Percentiles rank a stretch among this genome's conserved stretches.
These are phyloP conservation scores for Fraxinus platypoda DNA, from an alignment of 305 asterid species.

Conservation along the genomic window DNA sequence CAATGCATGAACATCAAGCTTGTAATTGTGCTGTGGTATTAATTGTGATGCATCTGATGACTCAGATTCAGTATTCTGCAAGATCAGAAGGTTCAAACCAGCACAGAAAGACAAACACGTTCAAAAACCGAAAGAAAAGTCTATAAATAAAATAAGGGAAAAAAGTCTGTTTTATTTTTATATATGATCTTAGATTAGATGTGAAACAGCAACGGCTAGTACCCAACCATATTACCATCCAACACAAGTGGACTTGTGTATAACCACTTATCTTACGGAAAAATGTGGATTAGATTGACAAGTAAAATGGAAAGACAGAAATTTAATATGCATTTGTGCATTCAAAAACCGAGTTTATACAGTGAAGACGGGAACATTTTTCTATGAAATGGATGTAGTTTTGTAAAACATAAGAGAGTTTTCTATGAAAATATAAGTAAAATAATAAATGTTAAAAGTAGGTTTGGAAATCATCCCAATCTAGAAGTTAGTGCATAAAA, in stretches of 20 bases:
- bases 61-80: constrained; percentile 66
- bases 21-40: constrained; percentile 94
- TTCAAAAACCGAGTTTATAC: neutral
- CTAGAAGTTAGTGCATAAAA: neutral
- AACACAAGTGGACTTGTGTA: neutral
- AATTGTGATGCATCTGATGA: constrained; percentile 77
- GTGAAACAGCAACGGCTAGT: neutral
- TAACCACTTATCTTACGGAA: neutral
- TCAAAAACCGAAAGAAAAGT: neutral
- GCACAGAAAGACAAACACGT: constrained; percentile 13
- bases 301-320: neutral
- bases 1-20: constrained; percentile 85
- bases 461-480: neutral
- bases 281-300: neutral
- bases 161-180: neutral
- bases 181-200: neutral
- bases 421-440: neutral
- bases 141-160: neutral
- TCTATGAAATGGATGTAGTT: neutral
- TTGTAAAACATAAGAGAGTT: neutral
- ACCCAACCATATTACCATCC: constrained; percentile 1
- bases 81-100: constrained; percentile 28
- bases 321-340: neutral
- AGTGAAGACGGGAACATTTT: neutral
- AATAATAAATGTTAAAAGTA: neutral